Conservation (phyloP, 2,329 filamentous ascomycete genomes). For the Ceratocystis cacaofunesta region DNA sequence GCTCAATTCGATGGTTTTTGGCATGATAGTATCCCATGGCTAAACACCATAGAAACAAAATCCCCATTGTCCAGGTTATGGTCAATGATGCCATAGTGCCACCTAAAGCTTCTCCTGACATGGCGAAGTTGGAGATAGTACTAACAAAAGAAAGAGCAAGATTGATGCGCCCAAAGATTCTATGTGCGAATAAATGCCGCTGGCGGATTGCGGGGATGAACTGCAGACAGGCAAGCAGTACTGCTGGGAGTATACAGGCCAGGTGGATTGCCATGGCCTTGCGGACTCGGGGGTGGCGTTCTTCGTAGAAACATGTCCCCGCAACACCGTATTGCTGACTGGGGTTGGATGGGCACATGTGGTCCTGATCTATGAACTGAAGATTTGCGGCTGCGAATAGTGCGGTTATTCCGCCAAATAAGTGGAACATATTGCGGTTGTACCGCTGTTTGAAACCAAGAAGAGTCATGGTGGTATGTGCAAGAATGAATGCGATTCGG, state of each 20-base stretch:
- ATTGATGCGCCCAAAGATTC: neutral
- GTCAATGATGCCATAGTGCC: neutral
- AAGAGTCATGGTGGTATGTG: neutral
- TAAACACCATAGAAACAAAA: neutral
- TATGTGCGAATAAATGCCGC: neutral
- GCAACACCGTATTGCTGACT: slow-evolving; percentile 1
- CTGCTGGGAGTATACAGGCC: slow-evolving; percentile 7
- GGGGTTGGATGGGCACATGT: neutral
- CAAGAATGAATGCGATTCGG: neutral
- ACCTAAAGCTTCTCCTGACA: slow-evolving; percentile 4
- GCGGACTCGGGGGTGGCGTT: neutral
- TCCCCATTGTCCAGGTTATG: slow-evolving; percentile 3
- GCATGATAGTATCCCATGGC: neutral
- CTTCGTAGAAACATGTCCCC: slow-evolving; percentile 10
- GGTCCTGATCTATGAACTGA: slow-evolving; percentile 5
- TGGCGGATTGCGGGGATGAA: slow-evolving; percentile 11
- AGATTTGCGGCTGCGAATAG: slow-evolving; percentile 2
- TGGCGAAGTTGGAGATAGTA: neutral
- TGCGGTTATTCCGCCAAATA: slow-evolving; percentile 1
- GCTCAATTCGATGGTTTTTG: neutral
- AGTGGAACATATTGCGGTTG: slow-evolving; percentile 6
- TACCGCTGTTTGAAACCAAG: slow-evolving; percentile 8
- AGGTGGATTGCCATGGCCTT: slow-evolving; percentile 1
- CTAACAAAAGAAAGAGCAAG: neutral
- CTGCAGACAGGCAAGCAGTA: slow-evolving; percentile 7